These are phyloP conservation scores for Dioscorea cayenensis DNA, from an alignment of 116 monocot species.

Conservation along the genomic window DNA sequence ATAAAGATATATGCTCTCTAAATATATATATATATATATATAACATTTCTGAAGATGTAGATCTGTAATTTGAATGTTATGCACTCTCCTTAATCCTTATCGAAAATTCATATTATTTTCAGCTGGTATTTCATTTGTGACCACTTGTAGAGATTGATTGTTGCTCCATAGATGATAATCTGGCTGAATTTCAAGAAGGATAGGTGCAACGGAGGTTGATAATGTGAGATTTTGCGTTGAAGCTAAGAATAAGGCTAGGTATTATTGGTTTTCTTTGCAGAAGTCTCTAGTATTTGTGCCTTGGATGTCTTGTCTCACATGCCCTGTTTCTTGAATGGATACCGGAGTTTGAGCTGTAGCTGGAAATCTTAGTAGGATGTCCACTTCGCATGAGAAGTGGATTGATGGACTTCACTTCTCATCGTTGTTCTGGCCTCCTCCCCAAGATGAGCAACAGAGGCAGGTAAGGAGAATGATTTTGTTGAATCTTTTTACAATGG, in stretches of 20 bases:
- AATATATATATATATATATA: too few relatives aligned
- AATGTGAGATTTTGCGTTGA: neutral
- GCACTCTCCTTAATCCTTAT: too few relatives aligned
- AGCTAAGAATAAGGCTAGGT: neutral
- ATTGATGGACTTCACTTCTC: conserved; percentile 85
- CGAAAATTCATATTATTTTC: too few relatives aligned
- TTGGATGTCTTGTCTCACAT: neutral
- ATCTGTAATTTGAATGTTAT: too few relatives aligned
- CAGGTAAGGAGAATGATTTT: conserved; percentile 35
- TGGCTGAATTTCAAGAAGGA: neutral
- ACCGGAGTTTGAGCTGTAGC: neutral
- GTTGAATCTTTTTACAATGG: neutral
- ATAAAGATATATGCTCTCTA: too few relatives aligned
- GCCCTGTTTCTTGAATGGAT: neutral
- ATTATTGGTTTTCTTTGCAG: neutral
- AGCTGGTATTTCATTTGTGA: too few relatives aligned
- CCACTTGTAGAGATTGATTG: neutral
- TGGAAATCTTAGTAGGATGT: conserved; percentile 21
- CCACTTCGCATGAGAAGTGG: conserved; percentile 69
- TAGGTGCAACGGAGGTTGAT: neutral
- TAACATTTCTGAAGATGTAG: too few relatives aligned
- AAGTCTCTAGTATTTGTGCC: neutral
- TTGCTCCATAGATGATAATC: neutral
- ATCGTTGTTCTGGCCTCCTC: conserved; percentile 82
- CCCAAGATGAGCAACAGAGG: conserved; percentile 73